Evolutionary conservation across 495 filamentous ascomycete species (phyloP).

Genomic region (Friedmanniomyces simplex): DNA sequence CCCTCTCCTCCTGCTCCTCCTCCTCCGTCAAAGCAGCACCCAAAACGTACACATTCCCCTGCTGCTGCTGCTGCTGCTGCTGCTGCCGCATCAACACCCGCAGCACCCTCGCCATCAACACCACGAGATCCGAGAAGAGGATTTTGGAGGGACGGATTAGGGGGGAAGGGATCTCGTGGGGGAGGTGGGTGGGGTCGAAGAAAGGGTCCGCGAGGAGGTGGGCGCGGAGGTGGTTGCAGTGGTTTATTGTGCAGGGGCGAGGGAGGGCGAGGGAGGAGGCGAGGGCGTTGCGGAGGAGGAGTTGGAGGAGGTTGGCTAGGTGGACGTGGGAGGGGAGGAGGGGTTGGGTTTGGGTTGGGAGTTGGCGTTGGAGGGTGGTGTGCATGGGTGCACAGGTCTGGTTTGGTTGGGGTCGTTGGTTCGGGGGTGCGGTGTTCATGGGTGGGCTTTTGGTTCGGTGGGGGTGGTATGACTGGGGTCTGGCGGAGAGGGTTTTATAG

Average conservation of each 20-base stretch:
- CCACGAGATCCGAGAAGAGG: slow-evolving; percentile 7
- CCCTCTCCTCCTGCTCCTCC: slow-evolving; percentile 6
- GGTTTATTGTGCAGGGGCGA: neutral
- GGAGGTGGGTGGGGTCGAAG: slow-evolving; percentile 7
- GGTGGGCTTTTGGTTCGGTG: no score
- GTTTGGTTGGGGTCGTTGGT: no score
- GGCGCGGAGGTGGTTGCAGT: neutral
- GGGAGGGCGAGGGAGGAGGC: neutral
- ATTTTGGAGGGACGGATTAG: neutral
- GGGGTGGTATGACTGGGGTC: no score
- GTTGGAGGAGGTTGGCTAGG: slow-evolving; percentile 1
- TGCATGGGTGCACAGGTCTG: no score
- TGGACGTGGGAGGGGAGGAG: neutral
- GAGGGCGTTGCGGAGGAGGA: slow-evolving; percentile 7
- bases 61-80: no score
- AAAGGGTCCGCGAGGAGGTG: slow-evolving; percentile 9
- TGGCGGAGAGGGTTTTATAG: no score
- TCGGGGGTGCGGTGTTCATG: no score
- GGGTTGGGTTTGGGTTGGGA: neutral
- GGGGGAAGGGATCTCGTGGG: slow-evolving; percentile 3
- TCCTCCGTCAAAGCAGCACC: neutral
- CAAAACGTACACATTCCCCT: no score
- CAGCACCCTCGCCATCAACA: slow-evolving; percentile 7
- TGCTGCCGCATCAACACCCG: slow-evolving; percentile 7
- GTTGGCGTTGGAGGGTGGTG: no score